A percentile compares a stretch with the other conserved stretches of the same genome.
Conservation (phyloP, 768 basidiomycete species). For the Tulasnella sp. region DNA sequence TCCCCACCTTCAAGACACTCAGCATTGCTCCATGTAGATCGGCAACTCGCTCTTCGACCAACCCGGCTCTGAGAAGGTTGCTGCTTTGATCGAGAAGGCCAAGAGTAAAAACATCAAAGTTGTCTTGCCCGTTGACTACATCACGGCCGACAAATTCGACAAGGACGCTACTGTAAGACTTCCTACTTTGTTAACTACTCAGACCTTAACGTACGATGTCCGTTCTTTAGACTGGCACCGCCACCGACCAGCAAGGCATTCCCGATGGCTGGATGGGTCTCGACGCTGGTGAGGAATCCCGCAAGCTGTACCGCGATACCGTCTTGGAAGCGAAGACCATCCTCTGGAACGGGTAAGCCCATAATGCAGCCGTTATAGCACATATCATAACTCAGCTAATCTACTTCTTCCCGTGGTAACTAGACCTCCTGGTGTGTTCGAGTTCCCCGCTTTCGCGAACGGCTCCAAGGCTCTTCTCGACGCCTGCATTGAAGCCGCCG, state of each 20-base stretch:
- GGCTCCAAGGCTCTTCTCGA: slow-evolving; percentile 83
- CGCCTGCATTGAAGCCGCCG: slow-evolving; percentile 80
- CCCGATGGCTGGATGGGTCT: slow-evolving; percentile 94
- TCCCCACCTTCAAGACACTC: slow-evolving; percentile 6
- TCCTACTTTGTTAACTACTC: background rate
- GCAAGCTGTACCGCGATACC: slow-evolving; percentile 69
- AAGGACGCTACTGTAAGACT: slow-evolving; percentile 74
- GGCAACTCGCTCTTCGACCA: slow-evolving; percentile 92
- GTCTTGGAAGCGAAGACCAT: slow-evolving; percentile 91
- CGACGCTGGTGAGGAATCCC: slow-evolving; percentile 83
- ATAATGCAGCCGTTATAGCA: no score
- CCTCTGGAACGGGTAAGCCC: slow-evolving; percentile 84
- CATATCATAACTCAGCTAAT: background rate
- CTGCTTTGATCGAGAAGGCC: slow-evolving; percentile 81
- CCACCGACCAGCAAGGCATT: slow-evolving; percentile 82
- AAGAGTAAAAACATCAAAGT: slow-evolving; percentile 87
- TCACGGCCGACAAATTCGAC: slow-evolving; percentile 93
- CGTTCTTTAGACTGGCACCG: slow-evolving; percentile 55
- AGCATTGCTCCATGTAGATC: slow-evolving; percentile 53
- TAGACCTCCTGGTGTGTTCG: slow-evolving; percentile 96
- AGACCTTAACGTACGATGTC: slow-evolving; percentile 34
- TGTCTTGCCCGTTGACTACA: slow-evolving; percentile 91
- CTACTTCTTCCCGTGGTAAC: slow-evolving; percentile 21
- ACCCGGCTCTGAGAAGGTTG: slow-evolving; percentile 83
- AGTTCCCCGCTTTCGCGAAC: slow-evolving; percentile 84